Percentiles rank a stretch among this genome's conserved stretches.
phyloP scores from a whole-genome alignment of 208 protist genomes.

The Trypanosomatidae sp. region DNA sequence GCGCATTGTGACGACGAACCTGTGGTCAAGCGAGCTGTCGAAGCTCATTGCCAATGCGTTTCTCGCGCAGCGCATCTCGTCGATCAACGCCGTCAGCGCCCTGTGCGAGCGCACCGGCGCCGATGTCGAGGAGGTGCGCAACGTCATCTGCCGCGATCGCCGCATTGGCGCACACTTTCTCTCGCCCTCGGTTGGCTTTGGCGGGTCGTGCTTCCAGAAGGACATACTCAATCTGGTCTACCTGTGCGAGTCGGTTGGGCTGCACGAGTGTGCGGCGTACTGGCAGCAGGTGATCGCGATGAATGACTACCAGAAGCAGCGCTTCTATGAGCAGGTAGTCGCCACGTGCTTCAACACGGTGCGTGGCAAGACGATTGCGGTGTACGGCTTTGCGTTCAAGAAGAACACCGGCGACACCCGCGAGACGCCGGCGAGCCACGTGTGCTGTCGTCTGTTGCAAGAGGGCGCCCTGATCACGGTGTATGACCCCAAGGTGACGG shows the following conservation, averaged over 20 bases:
- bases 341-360: constrained; percentile 89
- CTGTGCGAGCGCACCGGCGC: constrained; percentile 90
- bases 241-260: constrained; percentile 82
- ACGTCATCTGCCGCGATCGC: constrained; percentile 73
- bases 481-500: constrained; percentile 94
- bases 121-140: constrained; percentile 67
- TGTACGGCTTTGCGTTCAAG: constrained; percentile 97
- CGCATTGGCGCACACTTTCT: constrained; percentile 93
- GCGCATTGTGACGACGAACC: constrained; percentile 90
- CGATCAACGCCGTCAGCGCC: constrained; percentile 92
- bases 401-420: constrained; percentile 96
- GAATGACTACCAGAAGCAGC: constrained; percentile 93
- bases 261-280: constrained; percentile 92
- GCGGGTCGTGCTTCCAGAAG: constrained; percentile 96
- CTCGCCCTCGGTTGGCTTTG: constrained; percentile 86
- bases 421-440: constrained; percentile 88
- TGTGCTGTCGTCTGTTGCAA: constrained; percentile 75
- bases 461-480: constrained; percentile 87
- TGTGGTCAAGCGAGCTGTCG: constrained; percentile 95
- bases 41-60: constrained; percentile 97
- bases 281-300: constrained; percentile 92
- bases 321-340: constrained; percentile 88
- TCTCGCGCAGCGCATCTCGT: constrained; percentile 95
- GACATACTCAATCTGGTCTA: constrained; percentile 97
- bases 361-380: constrained; percentile 83